Percentiles rank a stretch among this genome's conserved stretches.
These are phyloP conservation scores for Malassezia nana DNA, from an alignment of 1,284 basidiomycete species.

Conservation along the genomic window DNA sequence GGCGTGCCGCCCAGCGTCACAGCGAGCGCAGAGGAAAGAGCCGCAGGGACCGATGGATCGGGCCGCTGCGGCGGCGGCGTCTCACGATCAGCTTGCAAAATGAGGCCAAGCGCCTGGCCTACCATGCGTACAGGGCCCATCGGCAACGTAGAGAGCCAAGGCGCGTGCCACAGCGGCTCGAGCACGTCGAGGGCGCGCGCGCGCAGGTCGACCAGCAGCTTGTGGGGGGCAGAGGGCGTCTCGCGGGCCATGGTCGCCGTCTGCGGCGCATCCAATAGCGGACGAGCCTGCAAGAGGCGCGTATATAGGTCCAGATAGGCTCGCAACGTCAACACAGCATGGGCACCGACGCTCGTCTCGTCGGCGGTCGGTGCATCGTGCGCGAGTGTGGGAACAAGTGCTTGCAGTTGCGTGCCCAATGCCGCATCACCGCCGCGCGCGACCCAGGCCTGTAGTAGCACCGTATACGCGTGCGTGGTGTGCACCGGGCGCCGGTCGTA, in stretches of 20 bases:
- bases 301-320: slow-evolving; percentile 68
- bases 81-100: slow-evolving; percentile 64
- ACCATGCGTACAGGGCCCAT: slow-evolving; percentile 55
- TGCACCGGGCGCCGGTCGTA: slow-evolving; percentile 62
- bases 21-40: slow-evolving; percentile 17
- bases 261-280: slow-evolving; percentile 71
- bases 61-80: background rate
- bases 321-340: slow-evolving; percentile 71
- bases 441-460: slow-evolving; percentile 51
- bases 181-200: slow-evolving; percentile 62
- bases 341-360: slow-evolving; percentile 46
- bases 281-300: slow-evolving; percentile 64
- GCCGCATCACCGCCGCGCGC: background rate
- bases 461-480: slow-evolving; percentile 61
- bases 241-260: slow-evolving; percentile 56
- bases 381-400: background rate
- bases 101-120: slow-evolving; percentile 67
- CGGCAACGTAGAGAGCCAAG: slow-evolving; percentile 70
- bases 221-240: slow-evolving; percentile 53
- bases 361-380: background rate
- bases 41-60: background rate
- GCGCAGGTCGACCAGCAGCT: slow-evolving; percentile 74
- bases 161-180: slow-evolving; percentile 65
- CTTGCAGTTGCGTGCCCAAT: background rate
- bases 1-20: slow-evolving; percentile 15